Conservation (phyloP, 78 protist species). For the Speleostelium caveatum region DNA sequence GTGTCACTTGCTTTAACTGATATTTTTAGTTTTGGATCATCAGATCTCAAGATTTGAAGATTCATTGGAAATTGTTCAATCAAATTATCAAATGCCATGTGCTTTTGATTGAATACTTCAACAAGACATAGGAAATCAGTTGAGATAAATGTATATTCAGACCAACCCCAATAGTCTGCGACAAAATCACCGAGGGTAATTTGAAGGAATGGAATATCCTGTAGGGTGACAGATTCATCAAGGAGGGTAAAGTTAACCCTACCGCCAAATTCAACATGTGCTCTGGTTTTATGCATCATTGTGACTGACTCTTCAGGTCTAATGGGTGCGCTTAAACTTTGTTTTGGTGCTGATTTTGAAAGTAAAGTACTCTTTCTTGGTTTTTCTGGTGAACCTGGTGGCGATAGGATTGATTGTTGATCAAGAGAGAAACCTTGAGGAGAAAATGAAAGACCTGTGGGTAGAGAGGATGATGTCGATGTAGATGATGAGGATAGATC, state of each 20-base stretch:
- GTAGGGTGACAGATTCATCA: slow-evolving; percentile 34
- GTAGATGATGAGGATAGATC: background rate
- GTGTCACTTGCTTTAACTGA: slow-evolving; percentile 37
- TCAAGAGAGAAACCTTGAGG: background rate
- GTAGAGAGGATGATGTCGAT: background rate
- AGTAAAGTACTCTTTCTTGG: background rate
- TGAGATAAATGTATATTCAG: slow-evolving; percentile 41
- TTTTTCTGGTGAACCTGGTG: background rate
- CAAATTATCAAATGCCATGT: slow-evolving; percentile 72
- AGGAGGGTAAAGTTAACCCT: slow-evolving; percentile 52
- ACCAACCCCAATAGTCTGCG: slow-evolving; percentile 69
- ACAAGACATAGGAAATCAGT: slow-evolving; percentile 17
- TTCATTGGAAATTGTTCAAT: slow-evolving; percentile 63
- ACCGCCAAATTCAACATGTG: slow-evolving; percentile 41
- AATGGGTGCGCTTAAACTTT: slow-evolving; percentile 14
- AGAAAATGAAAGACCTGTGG: background rate
- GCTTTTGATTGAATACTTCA: slow-evolving; percentile 66
- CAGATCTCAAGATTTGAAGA: slow-evolving; percentile 43
- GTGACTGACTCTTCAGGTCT: slow-evolving; percentile 42
- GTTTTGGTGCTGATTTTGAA: background rate
- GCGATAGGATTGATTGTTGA: background rate
- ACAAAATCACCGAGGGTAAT: slow-evolving; percentile 37
- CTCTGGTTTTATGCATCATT: slow-evolving; percentile 57
- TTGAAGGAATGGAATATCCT: slow-evolving; percentile 76
- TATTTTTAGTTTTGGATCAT: slow-evolving; percentile 69